Evolutionary conservation across 2,329 filamentous ascomycete species (phyloP).

Genomic region (Septoria petroselini): DNA sequence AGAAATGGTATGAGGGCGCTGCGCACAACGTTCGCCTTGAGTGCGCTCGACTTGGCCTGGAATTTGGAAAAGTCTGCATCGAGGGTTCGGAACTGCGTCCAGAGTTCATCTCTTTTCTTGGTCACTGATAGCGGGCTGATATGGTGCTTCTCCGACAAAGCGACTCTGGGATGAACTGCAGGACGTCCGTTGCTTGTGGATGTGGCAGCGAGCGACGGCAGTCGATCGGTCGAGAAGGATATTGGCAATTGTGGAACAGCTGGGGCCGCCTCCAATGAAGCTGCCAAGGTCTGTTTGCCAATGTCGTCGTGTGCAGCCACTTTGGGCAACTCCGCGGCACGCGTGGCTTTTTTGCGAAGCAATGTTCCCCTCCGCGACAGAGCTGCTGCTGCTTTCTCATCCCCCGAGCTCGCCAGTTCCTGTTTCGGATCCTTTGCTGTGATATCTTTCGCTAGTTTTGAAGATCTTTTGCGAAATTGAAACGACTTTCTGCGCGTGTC

Average conservation of each 20-base stretch:
- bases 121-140: conserved; percentile 28
- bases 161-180: conserved; percentile 44
- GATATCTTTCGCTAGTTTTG: conserved; percentile 17
- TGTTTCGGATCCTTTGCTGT: conserved; percentile 17
- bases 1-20: conserved; percentile 73
- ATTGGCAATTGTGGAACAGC: conserved; percentile 45
- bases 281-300: conserved; percentile 5
- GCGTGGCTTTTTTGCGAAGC: conserved; percentile 24
- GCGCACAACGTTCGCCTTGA: conserved; percentile 74
- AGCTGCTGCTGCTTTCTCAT: conserved; percentile 19
- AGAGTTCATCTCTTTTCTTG: conserved; percentile 67
- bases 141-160: conserved; percentile 35
- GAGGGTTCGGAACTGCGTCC: conserved; percentile 64
- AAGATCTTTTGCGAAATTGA: conserved; percentile 24
- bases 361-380: conserved; percentile 25
- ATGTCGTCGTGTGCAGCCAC: conserved; percentile 14
- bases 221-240: conserved; percentile 50
- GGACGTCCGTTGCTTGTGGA: conserved; percentile 38
- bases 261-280: conserved; percentile 27
- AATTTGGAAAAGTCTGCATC: conserved; percentile 73
- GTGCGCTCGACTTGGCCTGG: conserved; percentile 65
- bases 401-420: conserved; percentile 15
- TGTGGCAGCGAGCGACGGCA: conserved; percentile 41
- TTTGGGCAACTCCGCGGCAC: conserved; percentile 17
- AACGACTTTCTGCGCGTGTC: conserved; percentile 16